These are phyloP conservation scores for Lichtheimia hyalospora DNA, from an alignment of 371 early-diverging fungal species.

Conservation along the genomic window DNA sequence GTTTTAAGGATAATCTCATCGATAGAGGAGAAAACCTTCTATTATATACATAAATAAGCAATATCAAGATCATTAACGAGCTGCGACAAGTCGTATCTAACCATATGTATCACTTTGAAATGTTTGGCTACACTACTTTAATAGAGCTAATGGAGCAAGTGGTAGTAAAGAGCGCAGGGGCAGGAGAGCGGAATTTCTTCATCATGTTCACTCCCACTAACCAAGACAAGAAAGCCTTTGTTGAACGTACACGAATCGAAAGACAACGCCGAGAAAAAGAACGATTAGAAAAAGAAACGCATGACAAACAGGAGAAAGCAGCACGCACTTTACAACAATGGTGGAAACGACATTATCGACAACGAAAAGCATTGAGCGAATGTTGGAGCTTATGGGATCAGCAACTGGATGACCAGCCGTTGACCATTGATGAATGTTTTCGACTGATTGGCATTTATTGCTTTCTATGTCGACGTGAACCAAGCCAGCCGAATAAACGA, in stretches of 20 bases:
- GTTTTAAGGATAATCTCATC: too few relatives aligned
- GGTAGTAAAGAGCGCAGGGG: too few relatives aligned
- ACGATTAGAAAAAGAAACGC: conserved; percentile 16
- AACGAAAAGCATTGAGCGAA: conserved; percentile 6
- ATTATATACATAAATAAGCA: too few relatives aligned
- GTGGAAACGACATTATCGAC: conserved; percentile 26
- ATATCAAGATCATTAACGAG: too few relatives aligned
- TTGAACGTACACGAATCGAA: conserved; percentile 35
- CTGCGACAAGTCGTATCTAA: too few relatives aligned
- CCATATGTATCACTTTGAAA: too few relatives aligned
- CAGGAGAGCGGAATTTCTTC: too few relatives aligned
- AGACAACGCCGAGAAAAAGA: conserved; percentile 42
- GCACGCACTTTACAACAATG: conserved; percentile 26
- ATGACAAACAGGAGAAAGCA: conserved; percentile 18
- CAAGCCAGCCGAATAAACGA: conserved; percentile 12
- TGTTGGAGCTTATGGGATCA: conserved; percentile 32
- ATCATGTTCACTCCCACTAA: too few relatives aligned
- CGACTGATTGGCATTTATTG: conserved; percentile 27
- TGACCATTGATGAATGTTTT: conserved; percentile 13
- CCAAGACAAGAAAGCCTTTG: conserved; percentile 37
- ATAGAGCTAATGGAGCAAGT: too few relatives aligned
- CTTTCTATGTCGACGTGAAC: conserved; percentile 8
- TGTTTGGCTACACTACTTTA: too few relatives aligned
- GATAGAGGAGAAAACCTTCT: too few relatives aligned
- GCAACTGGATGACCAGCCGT: background rate